A percentile compares a stretch with the other conserved stretches of the same genome.
phyloP scores from a whole-genome alignment of 176 grass and related monocot genomes.

The Alopecurus myosuroides region DNA sequence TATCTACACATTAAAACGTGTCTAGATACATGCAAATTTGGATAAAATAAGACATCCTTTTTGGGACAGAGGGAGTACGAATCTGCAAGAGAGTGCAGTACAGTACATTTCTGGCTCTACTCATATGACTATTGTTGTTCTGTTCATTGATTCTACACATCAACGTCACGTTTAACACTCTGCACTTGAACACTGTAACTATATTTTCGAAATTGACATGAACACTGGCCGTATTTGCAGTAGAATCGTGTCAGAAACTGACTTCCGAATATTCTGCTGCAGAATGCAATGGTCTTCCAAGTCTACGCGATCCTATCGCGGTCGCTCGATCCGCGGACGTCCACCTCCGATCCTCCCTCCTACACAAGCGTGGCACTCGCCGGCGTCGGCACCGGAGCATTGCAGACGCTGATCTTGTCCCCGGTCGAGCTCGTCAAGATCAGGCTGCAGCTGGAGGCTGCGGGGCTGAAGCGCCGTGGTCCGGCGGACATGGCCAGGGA shows the following conservation, averaged over 20 bases:
- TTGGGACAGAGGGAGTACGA: no score
- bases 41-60: no score
- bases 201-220: no score
- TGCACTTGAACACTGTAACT: not conserved
- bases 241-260: not conserved
- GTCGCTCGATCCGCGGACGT: conserved; percentile 29
- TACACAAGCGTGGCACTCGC: conserved; percentile 73
- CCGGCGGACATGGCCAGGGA: conserved; percentile 54
- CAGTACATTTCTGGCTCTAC: not conserved
- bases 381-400: conserved; percentile 64
- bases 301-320: conserved; percentile 79
- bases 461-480: conserved; percentile 32
- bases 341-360: conserved; percentile 46
- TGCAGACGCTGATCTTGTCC: conserved; percentile 79
- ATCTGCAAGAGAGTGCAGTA: no score
- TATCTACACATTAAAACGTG: no score
- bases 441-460: conserved; percentile 58
- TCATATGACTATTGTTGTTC: not conserved
- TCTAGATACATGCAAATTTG: no score
- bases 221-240: no score
- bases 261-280: not conserved
- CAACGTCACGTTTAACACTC: not conserved
- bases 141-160: not conserved
- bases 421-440: conserved; percentile 94
- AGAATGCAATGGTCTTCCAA: conserved; percentile 96